A percentile compares a stretch with the other conserved stretches of the same genome.
Evolutionary conservation across 1,139 yeast genomes (phyloP).

Genomic region (Geotrichum europaeum): DNA sequence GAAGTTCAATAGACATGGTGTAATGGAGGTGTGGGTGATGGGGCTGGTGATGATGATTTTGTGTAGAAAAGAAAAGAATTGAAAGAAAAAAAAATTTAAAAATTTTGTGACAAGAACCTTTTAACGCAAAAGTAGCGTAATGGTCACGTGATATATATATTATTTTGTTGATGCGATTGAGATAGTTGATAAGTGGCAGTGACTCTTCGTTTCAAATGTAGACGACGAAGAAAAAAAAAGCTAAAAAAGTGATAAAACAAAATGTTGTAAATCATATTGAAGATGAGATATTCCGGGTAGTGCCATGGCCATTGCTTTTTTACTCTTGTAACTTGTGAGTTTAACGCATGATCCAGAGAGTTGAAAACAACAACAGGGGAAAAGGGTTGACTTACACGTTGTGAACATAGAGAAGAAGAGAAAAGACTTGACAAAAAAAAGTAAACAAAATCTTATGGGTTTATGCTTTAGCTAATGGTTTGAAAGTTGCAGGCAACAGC

Average conservation of each 20-base stretch:
- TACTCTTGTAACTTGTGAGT: too few species aligned
- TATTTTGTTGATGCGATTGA: neutral
- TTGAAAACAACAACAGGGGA: too few species aligned
- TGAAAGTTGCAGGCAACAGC: too few species aligned
- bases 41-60: neutral
- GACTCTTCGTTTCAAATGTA: neutral
- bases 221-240: neutral
- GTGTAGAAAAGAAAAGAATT: neutral
- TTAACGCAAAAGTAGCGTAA: neutral
- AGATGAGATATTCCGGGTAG: too few species aligned
- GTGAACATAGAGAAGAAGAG: too few species aligned
- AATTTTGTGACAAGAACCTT: neutral
- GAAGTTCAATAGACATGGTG: constrained; percentile 24
- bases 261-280: too few species aligned
- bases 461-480: too few species aligned
- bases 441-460: too few species aligned
- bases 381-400: too few species aligned
- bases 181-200: neutral
- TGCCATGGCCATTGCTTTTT: too few species aligned
- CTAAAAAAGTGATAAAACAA: neutral
- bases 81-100: neutral
- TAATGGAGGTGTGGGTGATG: neutral
- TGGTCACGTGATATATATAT: neutral
- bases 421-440: too few species aligned
- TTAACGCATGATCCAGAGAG: too few species aligned